Base-by-base conservation (phyloP, 169 alveolate species). In the Plasmodium sp. region DNA sequence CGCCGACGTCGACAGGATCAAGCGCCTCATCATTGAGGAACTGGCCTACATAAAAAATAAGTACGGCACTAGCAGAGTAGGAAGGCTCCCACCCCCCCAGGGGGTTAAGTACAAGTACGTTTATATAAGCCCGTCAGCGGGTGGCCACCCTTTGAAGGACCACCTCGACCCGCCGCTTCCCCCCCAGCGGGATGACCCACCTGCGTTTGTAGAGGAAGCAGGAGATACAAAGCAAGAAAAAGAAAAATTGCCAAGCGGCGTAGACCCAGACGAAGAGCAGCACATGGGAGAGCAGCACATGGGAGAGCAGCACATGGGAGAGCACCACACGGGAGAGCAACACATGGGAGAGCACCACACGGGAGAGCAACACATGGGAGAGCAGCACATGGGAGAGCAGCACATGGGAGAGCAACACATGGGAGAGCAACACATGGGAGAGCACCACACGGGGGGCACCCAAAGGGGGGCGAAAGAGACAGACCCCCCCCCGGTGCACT, bases 1-100 rank as follows among this genome's bases (percentile, higher is more conserved):
- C 58, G 51, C 77, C 22, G 48, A 92, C n/a, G 93, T 90, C 71
- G 48, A 45, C 0, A 75, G 71, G 73, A 80, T 95, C 43, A 92
- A 83, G 74, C 81, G 39, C 18, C 54, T 93, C 48, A 93, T 95
- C 71, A 83, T 81, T 14, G 84, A 95, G 2, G 96, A 95, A 56
- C 74, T 95, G 56, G 22, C 27, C 22, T 92, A 90, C 31, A 71
- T 90, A 43, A 83, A 73, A 74, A 81, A 71, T 33, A 88, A 83
- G 31, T 92, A 95, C 58, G 93, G 92, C 9, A 86, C 43, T 4
- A 75, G 45, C 67, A 58, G 81, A 27, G 16, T 62, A 34, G 31
- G 34, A 10, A 90, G 34, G 16, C 27, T 58, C n/a, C 14, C 48
- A 3, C 12, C 71, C 16, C 94, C 94, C 16, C 41, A 81, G 14